A percentile compares a stretch with the other conserved stretches of the same genome.
These are phyloP conservation scores for Eremomyces bilateralis DNA, from an alignment of 495 filamentous ascomycete genomes.

Conservation along the genomic window DNA sequence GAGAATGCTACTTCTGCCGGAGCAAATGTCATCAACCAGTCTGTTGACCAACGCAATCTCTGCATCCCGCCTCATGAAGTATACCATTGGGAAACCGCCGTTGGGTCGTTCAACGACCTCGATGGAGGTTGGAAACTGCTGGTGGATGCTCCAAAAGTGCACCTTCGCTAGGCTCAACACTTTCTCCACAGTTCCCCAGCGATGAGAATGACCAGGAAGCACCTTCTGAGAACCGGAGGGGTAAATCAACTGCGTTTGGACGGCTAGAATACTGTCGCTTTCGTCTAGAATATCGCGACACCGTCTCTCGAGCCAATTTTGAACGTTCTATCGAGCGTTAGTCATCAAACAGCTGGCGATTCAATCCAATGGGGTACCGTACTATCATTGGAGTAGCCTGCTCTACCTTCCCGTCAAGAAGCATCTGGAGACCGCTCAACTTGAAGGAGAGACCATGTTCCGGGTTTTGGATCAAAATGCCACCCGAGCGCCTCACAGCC, in stretches of 20 bases:
- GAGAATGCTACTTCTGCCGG: constrained; percentile 17
- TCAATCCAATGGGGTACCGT: no score
- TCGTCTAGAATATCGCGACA: constrained; percentile 35
- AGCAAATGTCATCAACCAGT: constrained; percentile 16
- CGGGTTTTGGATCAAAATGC: constrained; percentile 27
- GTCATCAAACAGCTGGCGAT: no score
- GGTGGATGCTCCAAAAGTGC: constrained; percentile 15
- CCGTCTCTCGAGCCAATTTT: constrained; percentile 25
- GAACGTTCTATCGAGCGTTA: no score
- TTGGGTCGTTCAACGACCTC: constrained; percentile 18
- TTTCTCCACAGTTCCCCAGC: constrained; percentile 23
- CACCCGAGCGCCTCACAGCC: constrained; percentile 9
- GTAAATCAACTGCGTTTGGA: constrained; percentile 23
- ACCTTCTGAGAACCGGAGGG: constrained; percentile 25
- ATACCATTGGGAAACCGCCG: constrained; percentile 22
- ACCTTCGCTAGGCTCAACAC: constrained; percentile 21
- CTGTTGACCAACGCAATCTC: constrained; percentile 17
- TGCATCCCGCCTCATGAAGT: constrained; percentile 20
- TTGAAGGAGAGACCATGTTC: constrained; percentile 32
- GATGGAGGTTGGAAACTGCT: constrained; percentile 22
- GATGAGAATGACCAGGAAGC: constrained; percentile 28
- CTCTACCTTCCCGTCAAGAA: constrained; percentile 19
- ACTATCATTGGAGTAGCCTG: constrained; percentile 23
- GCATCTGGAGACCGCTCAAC: constrained; percentile 25
- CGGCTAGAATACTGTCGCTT: constrained; percentile 29